phyloP scores from a whole-genome alignment of 129 eudicot genomes.

The Gnaphalium uliginosum region DNA sequence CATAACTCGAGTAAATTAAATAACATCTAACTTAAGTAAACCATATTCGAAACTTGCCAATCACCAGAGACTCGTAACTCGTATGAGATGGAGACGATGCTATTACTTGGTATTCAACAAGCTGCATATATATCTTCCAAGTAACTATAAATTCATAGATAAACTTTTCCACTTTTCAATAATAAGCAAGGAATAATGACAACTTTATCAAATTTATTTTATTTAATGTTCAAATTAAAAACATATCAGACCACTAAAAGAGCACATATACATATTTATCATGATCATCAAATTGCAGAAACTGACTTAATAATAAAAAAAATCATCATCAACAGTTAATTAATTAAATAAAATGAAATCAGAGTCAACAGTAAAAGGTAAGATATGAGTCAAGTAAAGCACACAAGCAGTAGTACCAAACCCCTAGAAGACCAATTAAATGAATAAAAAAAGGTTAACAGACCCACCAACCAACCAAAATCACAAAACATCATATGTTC shows the following conservation, averaged over 20 bases:
- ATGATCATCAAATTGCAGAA: background rate
- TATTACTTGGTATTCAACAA: slow-evolving; percentile 2
- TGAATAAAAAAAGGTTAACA: background rate
- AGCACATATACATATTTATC: background rate
- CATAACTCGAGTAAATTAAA: background rate
- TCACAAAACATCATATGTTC: background rate
- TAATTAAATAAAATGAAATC: background rate
- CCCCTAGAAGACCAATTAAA: background rate
- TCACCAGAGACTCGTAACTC: background rate
- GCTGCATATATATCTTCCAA: background rate
- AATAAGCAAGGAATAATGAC: background rate
- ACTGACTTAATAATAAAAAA: background rate
- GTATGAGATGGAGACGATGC: background rate
- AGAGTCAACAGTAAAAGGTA: background rate
- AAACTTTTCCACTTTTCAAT: background rate
- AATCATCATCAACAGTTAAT: background rate
- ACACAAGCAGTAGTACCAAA: background rate
- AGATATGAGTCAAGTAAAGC: background rate
- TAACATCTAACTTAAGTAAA: background rate
- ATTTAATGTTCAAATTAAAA: background rate
- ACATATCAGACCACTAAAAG: background rate
- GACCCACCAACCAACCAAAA: background rate
- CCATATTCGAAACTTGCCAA: background rate
- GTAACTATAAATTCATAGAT: background rate
- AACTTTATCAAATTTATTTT: background rate